phyloP scores from a whole-genome alignment of 192 early-diverging fungal species.

The Gaertneriomyces semiglobifer region DNA sequence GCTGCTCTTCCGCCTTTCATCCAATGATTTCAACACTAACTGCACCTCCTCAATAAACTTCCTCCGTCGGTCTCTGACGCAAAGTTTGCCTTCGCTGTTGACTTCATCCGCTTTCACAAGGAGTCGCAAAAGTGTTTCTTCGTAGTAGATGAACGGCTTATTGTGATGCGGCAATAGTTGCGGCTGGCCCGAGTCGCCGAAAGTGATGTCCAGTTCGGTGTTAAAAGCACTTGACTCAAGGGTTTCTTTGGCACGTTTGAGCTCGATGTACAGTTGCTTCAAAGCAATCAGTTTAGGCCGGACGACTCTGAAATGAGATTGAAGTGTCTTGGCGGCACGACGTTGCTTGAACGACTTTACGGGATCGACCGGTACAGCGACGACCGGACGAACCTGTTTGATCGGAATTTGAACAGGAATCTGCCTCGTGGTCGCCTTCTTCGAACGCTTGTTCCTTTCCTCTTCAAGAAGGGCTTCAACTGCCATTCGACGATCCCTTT shows the following conservation, averaged over 20 bases:
- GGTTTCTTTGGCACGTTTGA: background rate
- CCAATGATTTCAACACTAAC: conserved; percentile 7
- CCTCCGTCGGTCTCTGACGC: conserved; percentile 19
- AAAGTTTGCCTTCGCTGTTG: conserved; percentile 14
- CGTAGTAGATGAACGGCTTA: conserved; percentile 18
- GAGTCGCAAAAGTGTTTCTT: conserved; percentile 15
- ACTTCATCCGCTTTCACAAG: conserved; percentile 22
- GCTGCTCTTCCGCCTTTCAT: background rate
- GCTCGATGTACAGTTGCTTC: conserved; percentile 5
- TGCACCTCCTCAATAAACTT: conserved; percentile 10
- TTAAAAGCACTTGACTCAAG: conserved; percentile 1
- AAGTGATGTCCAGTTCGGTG: conserved; percentile 6
- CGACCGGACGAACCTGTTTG: background rate
- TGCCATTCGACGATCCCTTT: no score
- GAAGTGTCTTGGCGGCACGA: conserved; percentile 7
- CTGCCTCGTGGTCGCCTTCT: background rate
- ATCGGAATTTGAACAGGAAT: background rate
- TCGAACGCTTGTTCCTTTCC: no score
- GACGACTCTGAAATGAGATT: conserved; percentile 6
- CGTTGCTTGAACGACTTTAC: background rate
- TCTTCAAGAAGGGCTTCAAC: no score
- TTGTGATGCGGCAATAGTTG: conserved; percentile 9
- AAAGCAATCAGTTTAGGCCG: conserved; percentile 14
- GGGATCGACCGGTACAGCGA: background rate
- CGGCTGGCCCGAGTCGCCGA: background rate